phyloP scores from a whole-genome alignment of 2,329 filamentous ascomycete species.

The Fusarium floridanum region DNA sequence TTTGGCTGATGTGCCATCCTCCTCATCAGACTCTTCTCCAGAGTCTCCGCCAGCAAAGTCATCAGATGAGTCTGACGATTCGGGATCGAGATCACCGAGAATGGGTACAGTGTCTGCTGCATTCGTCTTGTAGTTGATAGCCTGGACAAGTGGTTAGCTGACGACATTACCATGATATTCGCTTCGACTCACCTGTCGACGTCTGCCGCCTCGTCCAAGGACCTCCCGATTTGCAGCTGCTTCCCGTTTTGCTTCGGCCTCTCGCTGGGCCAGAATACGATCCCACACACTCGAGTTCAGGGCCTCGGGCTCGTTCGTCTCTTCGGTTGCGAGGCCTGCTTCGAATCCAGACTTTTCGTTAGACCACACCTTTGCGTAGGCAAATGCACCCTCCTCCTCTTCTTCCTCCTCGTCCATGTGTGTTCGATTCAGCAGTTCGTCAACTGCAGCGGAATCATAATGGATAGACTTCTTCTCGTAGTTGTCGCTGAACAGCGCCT shows the following conservation, averaged over 20 bases:
- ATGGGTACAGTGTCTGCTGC: constrained; percentile 32
- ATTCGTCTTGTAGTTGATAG: constrained; percentile 53
- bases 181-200: constrained; percentile 59
- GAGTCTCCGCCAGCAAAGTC: constrained; percentile 51
- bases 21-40: constrained; percentile 47
- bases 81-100: constrained; percentile 43
- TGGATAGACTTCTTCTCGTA: constrained; percentile 78
- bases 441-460: constrained; percentile 86
- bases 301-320: constrained; percentile 64
- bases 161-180: not conserved
- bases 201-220: constrained; percentile 88
- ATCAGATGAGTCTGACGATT: constrained; percentile 52
- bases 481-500: constrained; percentile 85
- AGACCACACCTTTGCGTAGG: constrained; percentile 91
- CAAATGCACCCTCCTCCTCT: constrained; percentile 85
- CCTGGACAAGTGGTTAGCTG: constrained; percentile 44
- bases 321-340: constrained; percentile 68
- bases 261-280: constrained; percentile 85
- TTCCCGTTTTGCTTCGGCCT: constrained; percentile 81
- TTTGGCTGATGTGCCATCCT: constrained; percentile 44
- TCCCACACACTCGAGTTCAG: constrained; percentile 86
- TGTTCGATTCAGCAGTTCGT: constrained; percentile 89
- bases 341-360: constrained; percentile 80
- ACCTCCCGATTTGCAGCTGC: constrained; percentile 76
- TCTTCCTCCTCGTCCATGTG: constrained; percentile 79